Base-by-base conservation (phyloP, 164 flowering plant genomes). In the Vitis labrusca region DNA sequence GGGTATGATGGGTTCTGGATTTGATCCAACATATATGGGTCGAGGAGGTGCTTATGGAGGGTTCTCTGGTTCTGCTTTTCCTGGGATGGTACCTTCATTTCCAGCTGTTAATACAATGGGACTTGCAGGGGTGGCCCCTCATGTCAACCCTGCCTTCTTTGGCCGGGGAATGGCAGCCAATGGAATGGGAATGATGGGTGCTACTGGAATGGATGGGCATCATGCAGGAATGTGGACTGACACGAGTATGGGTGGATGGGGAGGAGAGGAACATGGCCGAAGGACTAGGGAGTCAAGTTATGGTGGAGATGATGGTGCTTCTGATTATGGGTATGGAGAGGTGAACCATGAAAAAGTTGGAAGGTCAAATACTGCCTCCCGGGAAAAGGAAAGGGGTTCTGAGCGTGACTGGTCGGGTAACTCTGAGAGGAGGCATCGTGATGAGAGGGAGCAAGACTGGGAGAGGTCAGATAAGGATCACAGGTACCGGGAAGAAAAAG, bases 131-230 rank as follows among this genome's bases (percentile, higher is more conserved):
- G 93, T 89, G 56, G 88, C 93, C 12, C 93, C 91, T 37, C 93
- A 89, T 83, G 89, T 89, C 19, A 89, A 89, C 72, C 93, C 93
- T 23, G 93, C 91, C 51, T 89, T 89, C 73, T 89, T 89, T 71
- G 90, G 85, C 14, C 82, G 91, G 16, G 93, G 91, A 58, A 78
- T 89, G 82, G 58, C 81, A 65, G 73, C 87, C 15, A 86, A 83
- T 74, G 91, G 89, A 44, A 87, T 89, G 91, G 86, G 83, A 47
- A 87, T 89, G 86, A 85, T 89, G 91, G 88, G 84, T 56, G 67
- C 73, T 61, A 63, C 78, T 64, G 89, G 87, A 47, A 87, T 89
- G 86, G 93, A 83, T 23, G 93, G 84, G 9, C 89, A 79, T 72
- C 82, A 79, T 71, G 71, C 81, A 8, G 89, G 88, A 70, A 89